Evolutionary conservation across 352 stramenopile species (phyloP), one percentile per base, ranked within the genome.

Genomic region (Plasmopara viticola): DNA sequence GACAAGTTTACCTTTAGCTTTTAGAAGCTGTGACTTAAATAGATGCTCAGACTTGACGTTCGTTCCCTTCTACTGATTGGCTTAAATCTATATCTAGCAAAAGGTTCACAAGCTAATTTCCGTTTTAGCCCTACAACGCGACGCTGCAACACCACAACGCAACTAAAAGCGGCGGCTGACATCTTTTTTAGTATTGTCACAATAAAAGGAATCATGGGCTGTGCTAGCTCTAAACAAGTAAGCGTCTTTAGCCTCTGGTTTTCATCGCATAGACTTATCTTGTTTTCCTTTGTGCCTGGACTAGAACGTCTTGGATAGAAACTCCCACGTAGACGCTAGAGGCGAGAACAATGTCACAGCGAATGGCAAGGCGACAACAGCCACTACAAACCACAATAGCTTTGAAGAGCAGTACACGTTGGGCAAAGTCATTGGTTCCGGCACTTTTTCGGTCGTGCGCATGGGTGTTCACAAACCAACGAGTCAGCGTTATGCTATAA

Each of bases 401-500:
- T 91, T 94, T 45, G 78, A 89, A 40, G 78, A 91, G 44, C 79
- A 91, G 59, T 94, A 94, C 67, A 68, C 71, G 43, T 62, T 97
- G 28, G 86, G 85, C 41, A 88, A 93, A 47, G 78, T 85, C 53
- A 87, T 97, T 48, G 89, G 89, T 35, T 92, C 84, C 39, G 89
- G 89, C 38, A 94, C 84, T 5, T 97, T 94, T 67, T 95, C 84
- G 2, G 80, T 96, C 40, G 89, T 97, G 37, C 84, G 86, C 39
- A 71, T 86, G 43, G 84, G 74, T 30, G 82, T 81, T 13, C 78
- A 94, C 58, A 95, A 95, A 54, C 72, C 81, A 12, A 87, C 84
- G 37, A 64, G 68, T 13, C 75, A 95, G 44, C 79, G 87, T 59
- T 95, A 94, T 44, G 89, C 89, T 31, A 90, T 97, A 58, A 97